These are phyloP conservation scores for Aspergillus aculeatinus DNA, from an alignment of 2,329 filamentous ascomycete genomes.

Conservation along the genomic window DNA sequence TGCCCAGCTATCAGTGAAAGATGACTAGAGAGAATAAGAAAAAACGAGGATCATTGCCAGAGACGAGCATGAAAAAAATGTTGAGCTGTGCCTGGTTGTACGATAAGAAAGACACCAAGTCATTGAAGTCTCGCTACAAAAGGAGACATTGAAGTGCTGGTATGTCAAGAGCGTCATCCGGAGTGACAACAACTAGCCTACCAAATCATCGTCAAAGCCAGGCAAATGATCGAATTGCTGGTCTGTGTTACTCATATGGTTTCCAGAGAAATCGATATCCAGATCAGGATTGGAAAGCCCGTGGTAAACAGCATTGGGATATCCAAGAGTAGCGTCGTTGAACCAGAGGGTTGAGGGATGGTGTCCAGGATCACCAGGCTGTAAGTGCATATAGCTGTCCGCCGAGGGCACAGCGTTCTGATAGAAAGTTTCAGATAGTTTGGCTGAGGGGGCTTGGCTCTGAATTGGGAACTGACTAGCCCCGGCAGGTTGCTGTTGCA, in stretches of 20 bases:
- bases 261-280: not conserved
- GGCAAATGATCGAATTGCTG: not conserved
- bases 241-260: not conserved
- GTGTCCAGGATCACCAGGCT: not conserved
- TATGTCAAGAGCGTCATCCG: not conserved
- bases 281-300: not conserved
- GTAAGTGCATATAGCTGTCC: not conserved
- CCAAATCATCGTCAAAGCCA: not conserved
- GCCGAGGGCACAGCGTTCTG: not conserved
- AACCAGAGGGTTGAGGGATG: not conserved
- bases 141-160: not conserved
- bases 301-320: not conserved
- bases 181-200: not conserved
- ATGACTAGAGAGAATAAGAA: not conserved
- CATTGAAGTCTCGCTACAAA: not conserved
- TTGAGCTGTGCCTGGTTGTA: too few relatives aligned
- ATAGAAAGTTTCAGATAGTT: not conserved
- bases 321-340: not conserved
- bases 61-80: not conserved
- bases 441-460: not conserved
- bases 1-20: too few relatives aligned
- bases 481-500: not conserved
- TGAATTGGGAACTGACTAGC: not conserved
- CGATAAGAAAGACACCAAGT: not conserved
- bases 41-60: not conserved